These are phyloP conservation scores for Sphaerosporella brunnea DNA, from an alignment of 495 filamentous ascomycete genomes.

Conservation along the genomic window DNA sequence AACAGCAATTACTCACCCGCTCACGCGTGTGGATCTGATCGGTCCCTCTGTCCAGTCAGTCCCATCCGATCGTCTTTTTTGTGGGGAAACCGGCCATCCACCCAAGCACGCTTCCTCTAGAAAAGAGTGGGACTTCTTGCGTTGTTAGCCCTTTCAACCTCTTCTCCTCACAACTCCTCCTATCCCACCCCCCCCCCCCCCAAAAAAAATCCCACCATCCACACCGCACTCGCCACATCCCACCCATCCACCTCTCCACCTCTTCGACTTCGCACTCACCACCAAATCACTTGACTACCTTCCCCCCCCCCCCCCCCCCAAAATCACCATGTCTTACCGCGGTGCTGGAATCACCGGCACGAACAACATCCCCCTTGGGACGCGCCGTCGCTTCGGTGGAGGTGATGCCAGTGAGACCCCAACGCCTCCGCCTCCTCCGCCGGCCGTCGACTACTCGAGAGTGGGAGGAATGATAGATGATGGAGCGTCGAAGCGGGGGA, in stretches of 20 bases:
- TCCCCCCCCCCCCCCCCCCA: too few relatives aligned
- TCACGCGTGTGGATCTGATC: too few relatives aligned
- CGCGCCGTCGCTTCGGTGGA: constrained; percentile 63
- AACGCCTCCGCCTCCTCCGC: constrained; percentile 14
- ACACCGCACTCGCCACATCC: neutral
- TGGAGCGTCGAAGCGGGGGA: constrained; percentile 20
- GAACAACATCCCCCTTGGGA: constrained; percentile 92
- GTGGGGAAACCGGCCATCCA: too few relatives aligned
- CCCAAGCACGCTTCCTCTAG: too few relatives aligned
- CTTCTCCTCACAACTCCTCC: neutral
- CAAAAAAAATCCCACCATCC: neutral
- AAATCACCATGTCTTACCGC: constrained; percentile 26
- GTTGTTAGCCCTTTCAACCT: too few relatives aligned
- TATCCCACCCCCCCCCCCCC: neutral
- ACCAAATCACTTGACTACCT: too few relatives aligned
- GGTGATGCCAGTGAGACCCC: constrained; percentile 33
- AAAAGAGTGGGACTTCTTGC: too few relatives aligned
- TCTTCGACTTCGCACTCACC: neutral
- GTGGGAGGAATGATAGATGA: too few relatives aligned
- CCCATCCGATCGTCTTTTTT: too few relatives aligned
- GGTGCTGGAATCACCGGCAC: constrained; percentile 74
- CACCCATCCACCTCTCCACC: neutral
- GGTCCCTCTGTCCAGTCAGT: too few relatives aligned
- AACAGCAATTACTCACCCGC: too few relatives aligned
- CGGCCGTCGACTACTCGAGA: constrained; percentile 6